Evolutionary conservation across 2,329 filamentous ascomycete species (phyloP).

Genomic region (Berkeleyomyces rouxiae): DNA sequence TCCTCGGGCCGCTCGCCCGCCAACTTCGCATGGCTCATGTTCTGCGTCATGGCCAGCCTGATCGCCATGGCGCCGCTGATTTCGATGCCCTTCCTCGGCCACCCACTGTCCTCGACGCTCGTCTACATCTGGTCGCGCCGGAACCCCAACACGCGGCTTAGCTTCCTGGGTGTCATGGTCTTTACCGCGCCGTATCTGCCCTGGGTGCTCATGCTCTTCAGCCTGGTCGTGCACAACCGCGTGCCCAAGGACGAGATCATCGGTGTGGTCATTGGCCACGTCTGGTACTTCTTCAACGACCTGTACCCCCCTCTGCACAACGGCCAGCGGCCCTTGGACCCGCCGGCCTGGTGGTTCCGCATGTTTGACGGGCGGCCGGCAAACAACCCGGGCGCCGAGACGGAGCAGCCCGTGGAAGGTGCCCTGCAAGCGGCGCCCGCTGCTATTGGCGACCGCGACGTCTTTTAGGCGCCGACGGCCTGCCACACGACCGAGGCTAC

Average conservation of each 20-base stretch:
- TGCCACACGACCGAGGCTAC: not conserved
- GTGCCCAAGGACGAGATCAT: slow-evolving; percentile 93
- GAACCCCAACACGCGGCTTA: slow-evolving; percentile 81
- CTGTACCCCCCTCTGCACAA: slow-evolving; percentile 86
- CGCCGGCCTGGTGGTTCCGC: slow-evolving; percentile 76
- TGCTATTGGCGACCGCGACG: slow-evolving; percentile 2
- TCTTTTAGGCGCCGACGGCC: not conserved
- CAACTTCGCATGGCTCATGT: slow-evolving; percentile 84
- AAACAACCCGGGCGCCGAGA: slow-evolving; percentile 20
- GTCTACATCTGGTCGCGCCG: slow-evolving; percentile 97
- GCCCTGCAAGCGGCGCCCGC: slow-evolving; percentile 41
- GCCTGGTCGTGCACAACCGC: slow-evolving; percentile 72
- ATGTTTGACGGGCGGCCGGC: slow-evolving; percentile 51
- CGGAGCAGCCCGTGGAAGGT: slow-evolving; percentile 33
- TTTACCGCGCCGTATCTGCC: slow-evolving; percentile 91
- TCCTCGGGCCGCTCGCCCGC: slow-evolving; percentile 81
- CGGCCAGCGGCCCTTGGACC: slow-evolving; percentile 71
- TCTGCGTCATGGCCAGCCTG: slow-evolving; percentile 68
- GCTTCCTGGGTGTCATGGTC: slow-evolving; percentile 72
- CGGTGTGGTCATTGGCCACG: slow-evolving; percentile 83
- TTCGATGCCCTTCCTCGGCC: slow-evolving; percentile 86
- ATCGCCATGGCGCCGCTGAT: slow-evolving; percentile 72
- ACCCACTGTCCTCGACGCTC: slow-evolving; percentile 76
- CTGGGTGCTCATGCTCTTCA: slow-evolving; percentile 90
- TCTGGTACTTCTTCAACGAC: slow-evolving; percentile 97